Conservation (phyloP, 768 basidiomycete genomes). For the Cubamyces lactineus region DNA sequence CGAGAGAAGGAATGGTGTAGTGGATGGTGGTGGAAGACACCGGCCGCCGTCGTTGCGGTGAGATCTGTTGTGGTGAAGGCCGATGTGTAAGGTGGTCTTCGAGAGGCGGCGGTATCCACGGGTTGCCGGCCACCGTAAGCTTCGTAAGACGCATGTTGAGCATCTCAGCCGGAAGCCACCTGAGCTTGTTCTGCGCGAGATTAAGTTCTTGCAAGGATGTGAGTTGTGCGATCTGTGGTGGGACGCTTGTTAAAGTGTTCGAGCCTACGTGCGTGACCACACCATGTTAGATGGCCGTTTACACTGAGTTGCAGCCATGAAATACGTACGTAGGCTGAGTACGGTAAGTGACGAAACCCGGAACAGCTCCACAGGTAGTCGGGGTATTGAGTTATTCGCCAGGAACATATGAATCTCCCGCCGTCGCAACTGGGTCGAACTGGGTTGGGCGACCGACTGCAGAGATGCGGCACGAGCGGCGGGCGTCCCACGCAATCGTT, state of each 20-base stretch:
- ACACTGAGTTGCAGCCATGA: neutral
- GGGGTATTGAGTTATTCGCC: slow-evolving; percentile 53
- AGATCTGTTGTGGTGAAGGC: neutral
- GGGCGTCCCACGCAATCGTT: slow-evolving; percentile 9
- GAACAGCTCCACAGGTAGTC: slow-evolving; percentile 62
- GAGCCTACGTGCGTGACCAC: slow-evolving; percentile 43
- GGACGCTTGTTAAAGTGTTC: slow-evolving; percentile 59
- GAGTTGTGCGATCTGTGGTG: slow-evolving; percentile 63
- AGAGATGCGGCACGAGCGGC: slow-evolving; percentile 23
- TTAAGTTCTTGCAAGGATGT: slow-evolving; percentile 61
- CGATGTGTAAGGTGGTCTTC: neutral
- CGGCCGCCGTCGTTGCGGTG: neutral
- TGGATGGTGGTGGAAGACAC: slow-evolving; percentile 22
- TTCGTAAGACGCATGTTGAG: slow-evolving; percentile 53
- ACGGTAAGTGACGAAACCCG: slow-evolving; percentile 58
- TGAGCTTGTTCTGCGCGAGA: slow-evolving; percentile 58
- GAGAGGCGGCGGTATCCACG: slow-evolving; percentile 46
- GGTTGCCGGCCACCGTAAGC: slow-evolving; percentile 60
- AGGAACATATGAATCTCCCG: slow-evolving; percentile 61
- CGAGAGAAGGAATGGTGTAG: slow-evolving; percentile 35
- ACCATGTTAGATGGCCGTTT: too few species aligned
- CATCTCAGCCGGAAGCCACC: slow-evolving; percentile 69
- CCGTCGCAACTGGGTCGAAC: slow-evolving; percentile 14
- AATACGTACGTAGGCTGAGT: slow-evolving; percentile 61
- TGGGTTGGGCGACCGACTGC: slow-evolving; percentile 30